Conservation (phyloP, 169 alveolate genomes). For the Theileria annulata region DNA sequence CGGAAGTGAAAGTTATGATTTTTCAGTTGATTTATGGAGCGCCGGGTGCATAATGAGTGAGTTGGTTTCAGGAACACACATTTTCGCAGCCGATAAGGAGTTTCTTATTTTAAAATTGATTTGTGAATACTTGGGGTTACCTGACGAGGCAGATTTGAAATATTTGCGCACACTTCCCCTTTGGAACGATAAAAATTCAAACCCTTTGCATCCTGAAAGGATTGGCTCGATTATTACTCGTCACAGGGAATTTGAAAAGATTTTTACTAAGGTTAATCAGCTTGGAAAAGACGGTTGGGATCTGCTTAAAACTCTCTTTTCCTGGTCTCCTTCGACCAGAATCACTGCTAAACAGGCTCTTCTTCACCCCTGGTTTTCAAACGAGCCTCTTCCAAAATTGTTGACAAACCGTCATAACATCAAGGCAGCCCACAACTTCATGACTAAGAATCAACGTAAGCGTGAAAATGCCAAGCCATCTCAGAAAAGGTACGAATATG, state of each 20-base stretch:
- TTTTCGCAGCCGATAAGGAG: slow-evolving; percentile 89
- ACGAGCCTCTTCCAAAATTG: slow-evolving; percentile 59
- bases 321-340: slow-evolving; percentile 71
- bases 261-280: slow-evolving; percentile 65
- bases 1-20: slow-evolving; percentile 86
- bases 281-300: slow-evolving; percentile 79
- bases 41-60: slow-evolving; percentile 96
- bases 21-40: slow-evolving; percentile 94
- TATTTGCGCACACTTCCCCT: slow-evolving; percentile 67
- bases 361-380: slow-evolving; percentile 75
- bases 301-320: slow-evolving; percentile 56
- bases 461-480: slow-evolving; percentile 58
- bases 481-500: slow-evolving; percentile 45
- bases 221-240: slow-evolving; percentile 50
- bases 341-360: slow-evolving; percentile 73
- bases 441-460: slow-evolving; percentile 76
- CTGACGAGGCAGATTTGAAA: slow-evolving; percentile 65
- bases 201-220: slow-evolving; percentile 75
- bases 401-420: slow-evolving; percentile 66
- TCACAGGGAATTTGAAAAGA: slow-evolving; percentile 64
- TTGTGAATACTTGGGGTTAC: slow-evolving; percentile 71
- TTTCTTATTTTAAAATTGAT: slow-evolving; percentile 80
- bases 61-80: slow-evolving; percentile 84
- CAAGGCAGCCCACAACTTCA: slow-evolving; percentile 79
- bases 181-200: slow-evolving; percentile 62